Base-by-base conservation (phyloP, 2,329 filamentous ascomycete genomes). In the Neurospora crassa region DNA sequence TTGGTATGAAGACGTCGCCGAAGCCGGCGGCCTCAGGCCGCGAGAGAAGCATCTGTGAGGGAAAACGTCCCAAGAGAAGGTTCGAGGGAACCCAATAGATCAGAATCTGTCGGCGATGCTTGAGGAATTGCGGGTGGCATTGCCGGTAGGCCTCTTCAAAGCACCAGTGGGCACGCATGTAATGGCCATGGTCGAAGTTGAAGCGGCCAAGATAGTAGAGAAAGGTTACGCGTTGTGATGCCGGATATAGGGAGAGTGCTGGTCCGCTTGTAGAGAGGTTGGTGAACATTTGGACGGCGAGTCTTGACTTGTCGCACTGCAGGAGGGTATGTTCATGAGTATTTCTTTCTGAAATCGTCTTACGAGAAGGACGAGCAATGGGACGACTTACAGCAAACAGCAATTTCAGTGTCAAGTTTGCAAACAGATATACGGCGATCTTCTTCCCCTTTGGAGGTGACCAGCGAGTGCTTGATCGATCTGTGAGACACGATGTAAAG, bases 121-220 rank as follows among this genome's bases (percentile, higher is more conserved):
- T 88, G 73, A 89, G 87, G 74, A 92, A 92, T 20, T 77, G 78
- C 0, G 81, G 76, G 1, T 85, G 86, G 0, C 86, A 88, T 80
- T 96, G 91, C 69, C 90, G 82, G 80, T 97, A 97, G 2, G 95
- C 93, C 37, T 90, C 86, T 77, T 96, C 88, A 7, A 97, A 84
- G 43, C 91, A 93, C 68, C 89, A 84, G 69, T 91, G 88, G 0
- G 94, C 93, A 37, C 92, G 90, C 73, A 88, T 89, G 80, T 93
- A 97, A 78, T 97, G 91, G 75, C 90, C 91, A 79, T 93, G 94
- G 74, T 92, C 89, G 79, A 97, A 93, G 78, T 94, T 89, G 81
- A 95, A 97, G 72, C 94, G 91, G 20, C 95, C 95, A 6, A 98
- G 90, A 79, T 97, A 97, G 82, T 97, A 97, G 16, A 98, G 89